Percentiles rank a stretch among this genome's conserved stretches.
These are phyloP conservation scores for Triangularia verruculosa DNA, from an alignment of 2,329 filamentous ascomycete species.

Conservation along the genomic window DNA sequence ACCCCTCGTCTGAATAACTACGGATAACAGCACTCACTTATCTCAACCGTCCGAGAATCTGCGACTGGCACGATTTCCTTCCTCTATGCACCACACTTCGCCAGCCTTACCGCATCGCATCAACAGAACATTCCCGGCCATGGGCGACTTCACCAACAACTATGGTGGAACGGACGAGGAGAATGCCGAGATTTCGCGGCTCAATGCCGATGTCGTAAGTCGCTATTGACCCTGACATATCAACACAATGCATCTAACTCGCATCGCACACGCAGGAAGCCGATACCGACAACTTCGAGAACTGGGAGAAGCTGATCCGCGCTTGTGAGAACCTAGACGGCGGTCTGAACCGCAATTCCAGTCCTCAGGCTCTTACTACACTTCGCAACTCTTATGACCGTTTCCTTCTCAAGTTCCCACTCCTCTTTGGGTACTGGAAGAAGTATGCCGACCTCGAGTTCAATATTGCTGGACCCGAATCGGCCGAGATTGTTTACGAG, in stretches of 20 bases:
- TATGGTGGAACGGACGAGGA: conserved; percentile 77
- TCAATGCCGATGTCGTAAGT: conserved; percentile 74
- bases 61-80: not conserved
- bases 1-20: not conserved
- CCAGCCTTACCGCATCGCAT: conserved; percentile 13
- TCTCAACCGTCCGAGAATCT: not conserved
- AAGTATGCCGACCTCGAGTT: conserved; percentile 98
- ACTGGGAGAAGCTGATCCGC: conserved; percentile 89
- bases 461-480: conserved; percentile 92
- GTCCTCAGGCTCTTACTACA: conserved; percentile 84
- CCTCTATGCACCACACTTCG: not conserved
- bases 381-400: conserved; percentile 86
- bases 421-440: conserved; percentile 99
- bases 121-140: conserved; percentile 35
- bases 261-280: conserved; percentile 43
- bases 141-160: conserved; percentile 66
- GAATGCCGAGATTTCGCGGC: conserved; percentile 75
- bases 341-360: conserved; percentile 94
- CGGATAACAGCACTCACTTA: not conserved
- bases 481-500: conserved; percentile 97
- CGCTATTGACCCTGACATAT: not conserved
- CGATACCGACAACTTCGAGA: conserved; percentile 88
- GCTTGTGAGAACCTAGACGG: conserved; percentile 83
- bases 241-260: conserved; percentile 24
- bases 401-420: conserved; percentile 89